Base-by-base conservation (phyloP, 768 basidiomycete species). In the Lepiota brunneoincarnata region DNA sequence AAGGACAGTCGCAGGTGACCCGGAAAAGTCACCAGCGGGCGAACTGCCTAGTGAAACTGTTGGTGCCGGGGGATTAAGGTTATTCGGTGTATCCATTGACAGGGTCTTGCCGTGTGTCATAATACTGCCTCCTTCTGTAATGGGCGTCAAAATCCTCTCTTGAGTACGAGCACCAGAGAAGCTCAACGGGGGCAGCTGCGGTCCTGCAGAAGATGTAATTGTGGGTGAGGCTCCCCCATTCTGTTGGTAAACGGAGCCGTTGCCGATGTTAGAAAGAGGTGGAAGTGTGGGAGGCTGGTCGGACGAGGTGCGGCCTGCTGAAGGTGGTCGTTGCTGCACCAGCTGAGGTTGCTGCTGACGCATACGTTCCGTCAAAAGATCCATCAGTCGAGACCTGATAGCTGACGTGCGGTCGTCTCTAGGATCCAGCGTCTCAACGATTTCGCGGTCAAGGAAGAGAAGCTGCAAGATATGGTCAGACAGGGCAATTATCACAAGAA, bases 401-500 rank as follows among this genome's bases (percentile, higher is more conserved):
- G 74, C 70, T 3, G 90, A 87, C 5, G 90, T 91, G n/a, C 80
- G 79, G 59, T 91, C 88, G 47, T 89, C 83, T 49, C 86, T 75
- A 42, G 84, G 86, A 64, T 93, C 89, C 61, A 91, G 72, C n/a
- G 69, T 70, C 67, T 93, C 86, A 10, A 89, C 92, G 14, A 82
- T 69, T 59, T 93, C 92, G 49, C 93, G 84, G 54, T 93, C 90
- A 51, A 97, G 76, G 76, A 98, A 97, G 18, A 97, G 80, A 49
- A 82, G 78, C 91, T 95, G 60, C 9, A 51, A 35, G 35, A 54
- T 35, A 39, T 65, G 63, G 20, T 39, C 24, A 45, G 23, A 17
- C n/a, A 31, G 18, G 7, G 36, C 18, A 21, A n/a, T 15, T 39
- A 18, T 28, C 53, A 28, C 20, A 52, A 14, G 36, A 26, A 36